Percentiles rank a stretch among this genome's conserved stretches.
Conservation (phyloP, 352 stramenopile genomes). For the Globisporangium iwayamae region DNA sequence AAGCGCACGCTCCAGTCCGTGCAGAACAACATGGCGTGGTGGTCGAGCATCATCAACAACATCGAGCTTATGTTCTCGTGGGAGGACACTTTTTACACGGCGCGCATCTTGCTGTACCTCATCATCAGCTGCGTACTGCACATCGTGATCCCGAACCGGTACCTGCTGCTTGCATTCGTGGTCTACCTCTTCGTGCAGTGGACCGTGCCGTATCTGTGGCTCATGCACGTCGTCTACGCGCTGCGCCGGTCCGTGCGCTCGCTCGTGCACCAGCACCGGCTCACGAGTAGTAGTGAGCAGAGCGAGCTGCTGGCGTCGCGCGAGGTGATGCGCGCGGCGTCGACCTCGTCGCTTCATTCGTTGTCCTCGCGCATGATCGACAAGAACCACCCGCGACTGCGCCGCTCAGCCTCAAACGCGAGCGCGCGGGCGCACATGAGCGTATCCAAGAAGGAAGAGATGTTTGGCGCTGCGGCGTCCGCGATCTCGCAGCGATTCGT, state of each 20-base stretch:
- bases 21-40: conserved; percentile 89
- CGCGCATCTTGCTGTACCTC: conserved; percentile 73
- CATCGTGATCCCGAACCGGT: conserved; percentile 84
- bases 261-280: conserved; percentile 72
- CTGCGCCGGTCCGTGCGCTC: conserved; percentile 65
- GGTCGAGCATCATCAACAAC: conserved; percentile 76
- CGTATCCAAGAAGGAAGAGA: conserved; percentile 83
- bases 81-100: conserved; percentile 86
- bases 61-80: conserved; percentile 88
- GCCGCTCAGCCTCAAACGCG: conserved; percentile 58
- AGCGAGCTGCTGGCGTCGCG: conserved; percentile 41
- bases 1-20: conserved; percentile 81
- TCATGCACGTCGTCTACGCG: conserved; percentile 63
- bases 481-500: conserved; percentile 79
- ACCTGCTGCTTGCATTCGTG: conserved; percentile 67
- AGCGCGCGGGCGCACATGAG: conserved; percentile 58
- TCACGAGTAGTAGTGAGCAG: conserved; percentile 56
- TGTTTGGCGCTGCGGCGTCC: conserved; percentile 74
- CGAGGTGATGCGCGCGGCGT: conserved; percentile 31
- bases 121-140: conserved; percentile 84
- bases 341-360: conserved; percentile 4
- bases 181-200: conserved; percentile 79
- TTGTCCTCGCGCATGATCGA: conserved; percentile 27
- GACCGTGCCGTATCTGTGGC: conserved; percentile 76
- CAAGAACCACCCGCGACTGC: conserved; percentile 28